phyloP scores from a whole-genome alignment of 768 basidiomycete species.

The Leucocoprinus birnbaumii region DNA sequence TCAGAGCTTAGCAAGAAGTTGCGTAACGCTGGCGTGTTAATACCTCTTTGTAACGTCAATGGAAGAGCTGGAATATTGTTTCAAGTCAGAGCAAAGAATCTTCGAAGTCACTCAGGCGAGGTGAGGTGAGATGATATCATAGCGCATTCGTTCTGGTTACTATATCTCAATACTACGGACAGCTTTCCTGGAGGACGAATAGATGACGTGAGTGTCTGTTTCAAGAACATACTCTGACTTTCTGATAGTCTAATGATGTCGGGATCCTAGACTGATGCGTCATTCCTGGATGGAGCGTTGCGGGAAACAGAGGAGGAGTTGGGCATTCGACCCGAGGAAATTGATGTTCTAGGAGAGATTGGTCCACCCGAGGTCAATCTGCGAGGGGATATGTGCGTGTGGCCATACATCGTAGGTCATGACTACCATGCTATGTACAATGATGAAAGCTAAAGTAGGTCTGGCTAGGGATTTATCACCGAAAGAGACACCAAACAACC shows the following conservation, averaged over 20 bases:
- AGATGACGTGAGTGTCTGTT: slow-evolving; percentile 57
- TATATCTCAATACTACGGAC: slow-evolving; percentile 4
- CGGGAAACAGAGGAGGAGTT: slow-evolving; percentile 77
- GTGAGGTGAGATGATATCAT: slow-evolving; percentile 54
- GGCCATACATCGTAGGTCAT: slow-evolving; percentile 73
- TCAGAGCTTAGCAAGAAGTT: slow-evolving; percentile 16
- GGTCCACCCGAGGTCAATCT: slow-evolving; percentile 61
- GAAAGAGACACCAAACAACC: slow-evolving; percentile 14
- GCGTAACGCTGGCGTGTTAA: slow-evolving; percentile 64
- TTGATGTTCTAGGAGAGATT: slow-evolving; percentile 66
- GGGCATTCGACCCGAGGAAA: slow-evolving; percentile 52
- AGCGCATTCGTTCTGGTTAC: neutral
- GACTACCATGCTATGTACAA: neutral
- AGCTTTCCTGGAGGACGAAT: slow-evolving; percentile 78
- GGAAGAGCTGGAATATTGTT: slow-evolving; percentile 65
- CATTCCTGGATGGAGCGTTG: slow-evolving; percentile 55
- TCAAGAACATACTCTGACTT: neutral
- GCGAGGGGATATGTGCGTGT: slow-evolving; percentile 58
- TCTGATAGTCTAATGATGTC: slow-evolving; percentile 12
- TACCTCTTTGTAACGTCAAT: slow-evolving; percentile 76
- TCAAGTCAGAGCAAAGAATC: slow-evolving; percentile 62
- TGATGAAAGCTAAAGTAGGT: neutral
- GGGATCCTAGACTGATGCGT: slow-evolving; percentile 42
- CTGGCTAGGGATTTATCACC: slow-evolving; percentile 38
- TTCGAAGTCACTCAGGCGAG: slow-evolving; percentile 77